Base-by-base conservation (phyloP, 2,329 filamentous ascomycete species). In the Aspergillus alliaceus region DNA sequence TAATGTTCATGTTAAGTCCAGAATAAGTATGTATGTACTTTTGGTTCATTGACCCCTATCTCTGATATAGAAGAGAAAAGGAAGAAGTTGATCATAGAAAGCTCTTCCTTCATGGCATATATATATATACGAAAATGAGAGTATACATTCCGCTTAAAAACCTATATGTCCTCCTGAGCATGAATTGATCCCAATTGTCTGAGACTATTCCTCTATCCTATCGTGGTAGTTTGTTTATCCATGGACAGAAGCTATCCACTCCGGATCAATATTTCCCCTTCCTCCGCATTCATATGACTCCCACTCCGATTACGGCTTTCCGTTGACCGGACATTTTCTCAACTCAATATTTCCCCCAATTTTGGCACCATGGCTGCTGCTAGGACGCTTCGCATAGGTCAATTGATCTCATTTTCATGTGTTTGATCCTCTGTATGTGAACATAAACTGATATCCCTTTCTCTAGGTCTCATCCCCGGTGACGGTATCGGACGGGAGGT, bases 401-500 rank as follows among this genome's bases (percentile, higher is more conserved):
- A 75, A 78, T 72, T 69, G 55, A 44, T 34, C 46, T 52, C 27
- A 37, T 42, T 20, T 18, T 44, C 24, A n/a, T 50, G 18, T 3
- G 15, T 48, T 18, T 27, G 7, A 46, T 34, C 29, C 27, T 29
- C 6, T 27, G 6, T 37, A 29, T 27, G 47, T 50, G 53, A 37
- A 53, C 27, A 40, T 31, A 60, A 39, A 65, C 60, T 64, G 56
- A 65, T 52, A 49, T 53, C 11, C 22, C 44, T 51, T 51, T 57
- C 24, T 63, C 49, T 65, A 96, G 93, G 93, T 75, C 90, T 98
- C 69, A 98, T 99, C 74, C 90, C 95, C 69, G 95, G 95, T 72
- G 95, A 99, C 80, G 95, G 95, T 78, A 99, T 99, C 79, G 95
- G 95, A 79, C 91, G 91, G 74, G 95, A 99, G 80, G 95, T 99